Base-by-base conservation (phyloP, 225 moss, liverwort and hornwort genomes). In the Physcomitrium patens region DNA sequence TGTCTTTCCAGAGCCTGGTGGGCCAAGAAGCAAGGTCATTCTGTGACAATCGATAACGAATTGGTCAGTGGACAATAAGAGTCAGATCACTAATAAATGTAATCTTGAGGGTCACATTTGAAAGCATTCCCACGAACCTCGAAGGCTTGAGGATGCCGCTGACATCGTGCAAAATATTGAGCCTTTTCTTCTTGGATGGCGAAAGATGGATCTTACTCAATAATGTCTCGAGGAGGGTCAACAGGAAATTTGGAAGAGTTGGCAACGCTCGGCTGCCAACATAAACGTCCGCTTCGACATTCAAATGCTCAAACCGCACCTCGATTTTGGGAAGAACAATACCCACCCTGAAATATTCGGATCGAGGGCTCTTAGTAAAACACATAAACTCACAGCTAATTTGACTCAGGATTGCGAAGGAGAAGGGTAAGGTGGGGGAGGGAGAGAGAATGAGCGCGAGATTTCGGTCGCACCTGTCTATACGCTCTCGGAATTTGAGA, bases 251-350 rank as follows among this genome's bases (percentile, higher is more conserved):
- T 0, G 88, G 89, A 14, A 96, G 77, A 16, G 90, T 81, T n/a
- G 96, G 96, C 60, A 96, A 68, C 12, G 91, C 96, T 37, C 96
- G 70, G 78, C 61, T 87, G 12, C 96, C 96, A 3, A 96, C 83
- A 28, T 91, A 82, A 19, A 90, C 90, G n/a, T 92, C 85, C 7
- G 91, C 91, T 67, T 90, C 86, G 10, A 92, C 83, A 17, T 80
- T 79, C 69, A 96, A 9, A 31, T 89, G 77, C 67, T 96, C 87
- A 55, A 82, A 96, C 12, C 96, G 87, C 27, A 96, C 91, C 46
- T 96, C 93, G 64, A 96, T 93, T n/a, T 85, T 85, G 7, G 96
- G 96, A 0, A 92, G 83, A 19, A 84, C 78, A 46, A 96, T 84
- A 11, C 91, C 93, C 11, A 96, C 96, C 60, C 91, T 89, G 58